Evolutionary conservation across 176 grass and related monocot species (phyloP).

Genomic region (Musa acuminata): DNA sequence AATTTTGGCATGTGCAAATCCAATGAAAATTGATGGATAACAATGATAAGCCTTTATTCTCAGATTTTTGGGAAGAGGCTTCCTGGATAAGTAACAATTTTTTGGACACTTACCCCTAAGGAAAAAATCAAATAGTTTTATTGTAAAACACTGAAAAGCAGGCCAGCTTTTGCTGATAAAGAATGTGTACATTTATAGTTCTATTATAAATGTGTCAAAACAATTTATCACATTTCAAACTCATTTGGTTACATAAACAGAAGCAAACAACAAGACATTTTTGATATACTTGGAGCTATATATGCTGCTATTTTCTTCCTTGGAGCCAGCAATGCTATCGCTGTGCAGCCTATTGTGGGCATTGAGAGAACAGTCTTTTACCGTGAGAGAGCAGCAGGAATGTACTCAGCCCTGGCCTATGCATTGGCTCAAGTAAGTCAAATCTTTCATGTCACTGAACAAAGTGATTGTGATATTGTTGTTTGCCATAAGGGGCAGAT

Average conservation of each 20-base stretch:
- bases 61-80: no score
- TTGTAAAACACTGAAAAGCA: no score
- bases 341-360: constrained; percentile 61
- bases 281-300: constrained; percentile 63
- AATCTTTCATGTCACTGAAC: background rate
- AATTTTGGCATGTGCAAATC: no score
- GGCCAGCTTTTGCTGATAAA: no score
- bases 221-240: background rate
- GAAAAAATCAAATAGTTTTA: no score
- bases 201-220: no score
- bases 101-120: no score
- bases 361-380: constrained; percentile 84
- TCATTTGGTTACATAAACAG: constrained; percentile 32
- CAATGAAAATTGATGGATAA: no score
- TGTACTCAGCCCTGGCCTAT: constrained; percentile 87
- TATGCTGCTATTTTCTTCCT: constrained; percentile 83
- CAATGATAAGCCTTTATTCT: no score
- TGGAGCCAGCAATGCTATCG: constrained; percentile 44
- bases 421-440: constrained; percentile 70
- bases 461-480: no score
- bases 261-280: constrained; percentile 33
- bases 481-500: background rate
- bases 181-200: no score
- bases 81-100: no score
- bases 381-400: constrained; percentile 77